These are phyloP conservation scores for Ophiosphaerella korrae DNA, from an alignment of 2,329 filamentous ascomycete genomes.

Conservation along the genomic window DNA sequence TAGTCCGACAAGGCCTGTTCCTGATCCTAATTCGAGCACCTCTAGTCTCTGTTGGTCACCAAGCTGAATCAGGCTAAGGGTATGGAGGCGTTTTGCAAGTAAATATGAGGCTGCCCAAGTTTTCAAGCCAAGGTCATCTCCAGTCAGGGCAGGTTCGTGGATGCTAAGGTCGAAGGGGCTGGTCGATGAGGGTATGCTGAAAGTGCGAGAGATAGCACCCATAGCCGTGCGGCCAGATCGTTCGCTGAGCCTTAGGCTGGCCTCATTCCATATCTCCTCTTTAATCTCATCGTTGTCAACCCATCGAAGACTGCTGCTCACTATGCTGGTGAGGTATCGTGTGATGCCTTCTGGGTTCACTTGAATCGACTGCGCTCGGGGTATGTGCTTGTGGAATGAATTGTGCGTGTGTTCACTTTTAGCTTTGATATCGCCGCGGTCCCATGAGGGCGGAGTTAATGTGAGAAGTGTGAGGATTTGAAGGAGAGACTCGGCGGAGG, in stretches of 20 bases:
- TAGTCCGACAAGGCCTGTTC: conserved; percentile 88
- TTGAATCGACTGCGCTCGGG: conserved; percentile 37
- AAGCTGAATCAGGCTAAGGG: conserved; percentile 28
- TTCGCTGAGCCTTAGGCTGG: conserved; percentile 80
- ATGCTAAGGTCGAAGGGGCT: conserved; percentile 65
- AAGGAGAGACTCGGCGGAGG: conserved; percentile 67
- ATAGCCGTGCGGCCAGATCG: conserved; percentile 78
- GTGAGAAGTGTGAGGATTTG: conserved; percentile 69
- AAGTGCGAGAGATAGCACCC: conserved; percentile 66
- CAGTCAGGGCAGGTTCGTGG: conserved; percentile 84
- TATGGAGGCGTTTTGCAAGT: conserved; percentile 71
- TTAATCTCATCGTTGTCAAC: conserved; percentile 68
- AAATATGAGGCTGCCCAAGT: conserved; percentile 94
- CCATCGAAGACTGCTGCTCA: conserved; percentile 71
- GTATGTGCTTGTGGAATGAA: too few species aligned
- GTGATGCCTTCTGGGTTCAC: conserved; percentile 58
- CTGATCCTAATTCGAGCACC: conserved; percentile 81
- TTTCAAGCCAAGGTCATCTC: conserved; percentile 88
- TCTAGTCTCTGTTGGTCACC: conserved; percentile 13
- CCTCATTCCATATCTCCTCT: conserved; percentile 76
- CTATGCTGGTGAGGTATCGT: conserved; percentile 70
- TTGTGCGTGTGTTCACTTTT: not conserved
- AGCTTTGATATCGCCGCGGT: conserved; percentile 52
- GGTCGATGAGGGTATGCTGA: conserved; percentile 59
- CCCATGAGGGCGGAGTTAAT: conserved; percentile 72